Evolutionary conservation across 306 rosid genomes (phyloP).

Genomic region (Quillaja saponaria): DNA sequence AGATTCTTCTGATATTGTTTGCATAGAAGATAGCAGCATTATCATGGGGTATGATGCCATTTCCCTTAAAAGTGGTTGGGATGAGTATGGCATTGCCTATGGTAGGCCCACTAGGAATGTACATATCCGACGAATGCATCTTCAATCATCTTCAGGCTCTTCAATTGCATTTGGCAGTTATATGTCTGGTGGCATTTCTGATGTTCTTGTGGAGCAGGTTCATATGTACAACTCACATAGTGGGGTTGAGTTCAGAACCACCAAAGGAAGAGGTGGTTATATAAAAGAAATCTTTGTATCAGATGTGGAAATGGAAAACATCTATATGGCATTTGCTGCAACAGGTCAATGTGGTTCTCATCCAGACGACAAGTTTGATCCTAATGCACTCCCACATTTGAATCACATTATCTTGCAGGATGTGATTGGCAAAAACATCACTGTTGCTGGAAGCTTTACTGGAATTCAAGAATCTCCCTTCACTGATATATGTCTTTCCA

Average conservation of each 20-base stretch:
- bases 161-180: constrained; percentile 87
- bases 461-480: constrained; percentile 90
- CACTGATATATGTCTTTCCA: constrained; percentile 72
- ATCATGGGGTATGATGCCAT: constrained; percentile 80
- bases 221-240: constrained; percentile 61
- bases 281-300: constrained; percentile 62
- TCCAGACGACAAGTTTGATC: constrained; percentile 86
- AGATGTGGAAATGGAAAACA: constrained; percentile 54
- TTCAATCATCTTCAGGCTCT: constrained; percentile 71
- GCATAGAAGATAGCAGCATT: constrained; percentile 83
- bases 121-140: constrained; percentile 71
- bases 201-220: constrained; percentile 67
- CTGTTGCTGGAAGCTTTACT: constrained; percentile 69
- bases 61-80: constrained; percentile 97
- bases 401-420: constrained; percentile 62
- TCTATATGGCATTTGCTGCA: constrained; percentile 60
- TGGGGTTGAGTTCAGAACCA: constrained; percentile 76
- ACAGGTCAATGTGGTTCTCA: constrained; percentile 75
- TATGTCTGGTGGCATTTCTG: constrained; percentile 95
- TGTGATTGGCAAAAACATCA: constrained; percentile 66
- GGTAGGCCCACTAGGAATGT: constrained; percentile 83
- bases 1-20: constrained; percentile 89
- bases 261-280: constrained; percentile 85
- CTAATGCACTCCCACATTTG: constrained; percentile 72
- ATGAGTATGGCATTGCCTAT: constrained; percentile 84